Conservation (phyloP, 2,329 filamentous ascomycete genomes). For the Kalaharituber pfeilii region DNA sequence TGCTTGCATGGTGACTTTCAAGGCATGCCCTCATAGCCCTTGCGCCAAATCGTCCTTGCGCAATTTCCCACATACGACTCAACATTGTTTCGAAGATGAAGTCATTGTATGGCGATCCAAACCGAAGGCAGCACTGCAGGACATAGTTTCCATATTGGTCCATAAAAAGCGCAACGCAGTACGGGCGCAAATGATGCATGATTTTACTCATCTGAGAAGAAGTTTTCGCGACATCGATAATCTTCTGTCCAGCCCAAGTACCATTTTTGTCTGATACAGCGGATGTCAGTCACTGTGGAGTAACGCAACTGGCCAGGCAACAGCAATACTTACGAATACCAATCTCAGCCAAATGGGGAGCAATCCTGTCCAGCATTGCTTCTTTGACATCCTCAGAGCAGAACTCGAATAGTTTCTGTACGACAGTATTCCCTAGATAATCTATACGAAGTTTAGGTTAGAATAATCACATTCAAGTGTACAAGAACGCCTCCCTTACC, state of each 20-base stretch:
- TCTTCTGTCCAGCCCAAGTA: constrained; percentile 98
- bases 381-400: constrained; percentile 83
- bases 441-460: constrained; percentile 34
- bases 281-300: too few species aligned
- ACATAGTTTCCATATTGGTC: constrained; percentile 99
- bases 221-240: constrained; percentile 88
- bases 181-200: constrained; percentile 65
- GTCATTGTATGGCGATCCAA: constrained; percentile 72
- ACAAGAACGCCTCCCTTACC: constrained; percentile 8
- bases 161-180: constrained; percentile 78
- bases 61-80: constrained; percentile 77
- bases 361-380: constrained; percentile 74
- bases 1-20: constrained; percentile 86
- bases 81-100: constrained; percentile 99
- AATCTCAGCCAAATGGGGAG: constrained; percentile 85
- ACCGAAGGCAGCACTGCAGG: constrained; percentile 86
- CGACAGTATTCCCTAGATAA: constrained; percentile 97
- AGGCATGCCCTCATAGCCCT: constrained; percentile 92
- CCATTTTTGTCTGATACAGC: constrained; percentile 92
- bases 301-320: too few species aligned
- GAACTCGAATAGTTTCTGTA: constrained; percentile 95
- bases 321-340: constrained; percentile 53
- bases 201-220: constrained; percentile 68
- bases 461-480: background rate
- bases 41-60: constrained; percentile 84